phyloP scores from a whole-genome alignment of 768 basidiomycete genomes.

The Xanthoconium stramineum region DNA sequence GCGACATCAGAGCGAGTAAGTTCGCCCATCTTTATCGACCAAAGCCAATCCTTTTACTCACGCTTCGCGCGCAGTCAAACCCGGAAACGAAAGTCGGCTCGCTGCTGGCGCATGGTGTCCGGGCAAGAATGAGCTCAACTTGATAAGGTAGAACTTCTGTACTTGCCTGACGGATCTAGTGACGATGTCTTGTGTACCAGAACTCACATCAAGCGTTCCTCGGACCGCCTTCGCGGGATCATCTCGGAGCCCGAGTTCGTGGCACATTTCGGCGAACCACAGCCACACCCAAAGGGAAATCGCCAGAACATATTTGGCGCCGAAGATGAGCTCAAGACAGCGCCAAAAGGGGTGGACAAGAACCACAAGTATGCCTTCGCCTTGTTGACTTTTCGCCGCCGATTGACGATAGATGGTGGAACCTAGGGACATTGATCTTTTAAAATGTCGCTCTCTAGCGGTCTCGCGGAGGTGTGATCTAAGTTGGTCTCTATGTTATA shows the following conservation, averaged over 20 bases:
- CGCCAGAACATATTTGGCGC: conserved; percentile 79
- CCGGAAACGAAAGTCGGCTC: conserved; percentile 65
- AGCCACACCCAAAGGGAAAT: conserved; percentile 56
- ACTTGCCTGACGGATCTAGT: not conserved
- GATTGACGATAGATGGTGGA: not conserved
- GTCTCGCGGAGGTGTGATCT: conserved; percentile 55
- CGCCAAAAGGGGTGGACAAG: conserved; percentile 88
- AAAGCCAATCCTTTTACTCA: not conserved
- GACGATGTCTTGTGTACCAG: conserved; percentile 29
- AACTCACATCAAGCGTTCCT: conserved; percentile 58
- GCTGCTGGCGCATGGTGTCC: conserved; percentile 84
- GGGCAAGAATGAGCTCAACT: conserved; percentile 71
- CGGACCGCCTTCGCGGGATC: conserved; percentile 59
- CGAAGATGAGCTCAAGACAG: conserved; percentile 86
- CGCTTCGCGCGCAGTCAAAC: conserved; percentile 45
- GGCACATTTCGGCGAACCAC: conserved; percentile 68
- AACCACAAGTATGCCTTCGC: conserved; percentile 56
- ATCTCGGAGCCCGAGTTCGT: conserved; percentile 74
- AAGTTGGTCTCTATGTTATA: conserved; percentile 5
- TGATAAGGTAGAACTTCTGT: conserved; percentile 53
- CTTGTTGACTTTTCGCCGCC: not conserved
- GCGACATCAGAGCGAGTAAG: conserved; percentile 21
- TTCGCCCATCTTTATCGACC: not conserved
- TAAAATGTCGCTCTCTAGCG: conserved; percentile 78
- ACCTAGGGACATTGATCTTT: conserved; percentile 81